These are phyloP conservation scores for Penicillium fimorum DNA, from an alignment of 495 filamentous ascomycete species.

Conservation along the genomic window DNA sequence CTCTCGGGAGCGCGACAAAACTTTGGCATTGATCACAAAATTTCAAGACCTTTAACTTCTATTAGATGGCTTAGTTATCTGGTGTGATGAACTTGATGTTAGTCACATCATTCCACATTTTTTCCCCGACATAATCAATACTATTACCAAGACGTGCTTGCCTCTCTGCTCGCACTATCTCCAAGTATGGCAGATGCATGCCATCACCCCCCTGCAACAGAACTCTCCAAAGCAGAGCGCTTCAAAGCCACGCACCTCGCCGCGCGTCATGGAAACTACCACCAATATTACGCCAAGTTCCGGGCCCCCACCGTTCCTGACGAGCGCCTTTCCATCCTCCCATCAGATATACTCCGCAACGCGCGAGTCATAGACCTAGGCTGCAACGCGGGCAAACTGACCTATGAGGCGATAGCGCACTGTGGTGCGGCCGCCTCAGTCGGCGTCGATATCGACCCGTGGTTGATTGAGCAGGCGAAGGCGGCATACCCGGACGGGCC, in stretches of 20 bases:
- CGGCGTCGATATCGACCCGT: slow-evolving; percentile 33
- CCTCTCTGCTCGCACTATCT: slow-evolving; percentile 13
- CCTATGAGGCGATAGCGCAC: slow-evolving; percentile 27
- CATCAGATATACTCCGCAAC: slow-evolving; percentile 28
- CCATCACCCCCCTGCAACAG: slow-evolving; percentile 20
- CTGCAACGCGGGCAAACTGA: slow-evolving; percentile 32
- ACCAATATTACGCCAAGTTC: slow-evolving; percentile 34
- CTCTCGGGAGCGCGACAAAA: slow-evolving; percentile 9
- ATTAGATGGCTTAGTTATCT: slow-evolving; percentile 13
- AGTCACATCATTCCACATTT: slow-evolving; percentile 14
- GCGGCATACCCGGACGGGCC: slow-evolving; percentile 28
- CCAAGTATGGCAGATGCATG: slow-evolving; percentile 27
- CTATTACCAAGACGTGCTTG: slow-evolving; percentile 10
- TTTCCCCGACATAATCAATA: slow-evolving; percentile 18
- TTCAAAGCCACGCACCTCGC: slow-evolving; percentile 34
- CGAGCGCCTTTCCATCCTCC: slow-evolving; percentile 31
- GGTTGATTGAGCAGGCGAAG: slow-evolving; percentile 32
- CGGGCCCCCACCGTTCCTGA: slow-evolving; percentile 29
- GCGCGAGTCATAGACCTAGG: slow-evolving; percentile 32
- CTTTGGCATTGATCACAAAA: slow-evolving; percentile 13
- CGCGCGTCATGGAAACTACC: slow-evolving; percentile 33
- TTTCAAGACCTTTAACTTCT: slow-evolving; percentile 18
- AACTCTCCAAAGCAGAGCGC: slow-evolving; percentile 30
- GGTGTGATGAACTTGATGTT: slow-evolving; percentile 14
- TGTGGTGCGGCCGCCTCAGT: slow-evolving; percentile 27